Conservation (phyloP, 208 protist genomes). For the Crithidia sp. region DNA sequence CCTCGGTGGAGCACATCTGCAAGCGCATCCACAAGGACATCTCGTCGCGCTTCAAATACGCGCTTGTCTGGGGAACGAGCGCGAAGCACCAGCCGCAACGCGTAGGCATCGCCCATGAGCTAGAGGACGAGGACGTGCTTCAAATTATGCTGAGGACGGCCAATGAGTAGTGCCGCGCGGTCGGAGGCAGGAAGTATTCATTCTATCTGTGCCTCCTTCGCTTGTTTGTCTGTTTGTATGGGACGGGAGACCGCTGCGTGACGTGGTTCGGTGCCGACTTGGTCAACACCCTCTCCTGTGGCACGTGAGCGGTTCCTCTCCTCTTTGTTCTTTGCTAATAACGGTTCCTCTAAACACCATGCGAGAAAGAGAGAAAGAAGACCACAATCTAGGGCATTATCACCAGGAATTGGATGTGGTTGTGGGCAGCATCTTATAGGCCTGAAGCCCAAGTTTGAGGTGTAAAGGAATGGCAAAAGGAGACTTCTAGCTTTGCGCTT, state of each 20-base stretch:
- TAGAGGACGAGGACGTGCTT: constrained; percentile 93
- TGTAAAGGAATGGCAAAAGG: too few relatives aligned
- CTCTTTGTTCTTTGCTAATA: not conserved
- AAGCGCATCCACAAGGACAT: constrained; percentile 95
- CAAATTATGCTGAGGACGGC: constrained; percentile 92
- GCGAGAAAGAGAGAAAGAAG: too few relatives aligned
- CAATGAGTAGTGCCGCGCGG: constrained; percentile 62
- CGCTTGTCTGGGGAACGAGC: constrained; percentile 95
- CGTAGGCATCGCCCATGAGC: constrained; percentile 91
- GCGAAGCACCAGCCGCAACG: constrained; percentile 96
- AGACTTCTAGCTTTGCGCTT: too few relatives aligned
- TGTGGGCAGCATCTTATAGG: too few relatives aligned
- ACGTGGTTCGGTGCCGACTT: too few relatives aligned
- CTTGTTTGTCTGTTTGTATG: constrained; percentile 3
- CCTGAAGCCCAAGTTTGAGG: not conserved
- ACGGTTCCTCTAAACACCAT: not conserved
- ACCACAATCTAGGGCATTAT: too few relatives aligned
- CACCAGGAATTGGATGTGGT: too few relatives aligned
- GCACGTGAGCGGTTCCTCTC: too few relatives aligned
- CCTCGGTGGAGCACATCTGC: constrained; percentile 94
- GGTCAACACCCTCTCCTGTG: too few relatives aligned
- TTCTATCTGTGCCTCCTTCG: not conserved
- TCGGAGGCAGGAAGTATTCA: not conserved
- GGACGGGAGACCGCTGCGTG: too few relatives aligned
- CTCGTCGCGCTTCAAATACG: constrained; percentile 92